Evolutionary conservation across 192 early-diverging fungal species (phyloP).

Genomic region (Linnemannia zychae): DNA sequence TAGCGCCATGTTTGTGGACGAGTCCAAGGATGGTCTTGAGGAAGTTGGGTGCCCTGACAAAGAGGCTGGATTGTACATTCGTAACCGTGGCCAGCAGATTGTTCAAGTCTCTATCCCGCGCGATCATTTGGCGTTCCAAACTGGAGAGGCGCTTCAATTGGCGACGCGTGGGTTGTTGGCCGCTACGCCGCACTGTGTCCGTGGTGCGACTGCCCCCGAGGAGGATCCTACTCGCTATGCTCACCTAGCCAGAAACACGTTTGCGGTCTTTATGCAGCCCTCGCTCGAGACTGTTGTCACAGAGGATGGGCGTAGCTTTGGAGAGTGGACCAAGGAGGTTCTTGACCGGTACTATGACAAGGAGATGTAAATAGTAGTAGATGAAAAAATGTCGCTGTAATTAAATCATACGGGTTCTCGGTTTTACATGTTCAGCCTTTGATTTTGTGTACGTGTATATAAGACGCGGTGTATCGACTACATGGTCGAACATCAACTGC

Average conservation of each 20-base stretch:
- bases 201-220: conserved; percentile 59
- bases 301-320: conserved; percentile 53
- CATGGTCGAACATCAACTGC: too few species aligned
- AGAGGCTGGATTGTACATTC: conserved; percentile 72
- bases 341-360: conserved; percentile 54
- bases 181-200: conserved; percentile 78
- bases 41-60: conserved; percentile 58
- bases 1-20: conserved; percentile 71
- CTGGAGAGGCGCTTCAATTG: conserved; percentile 73
- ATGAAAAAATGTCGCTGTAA: not conserved
- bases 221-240: conserved; percentile 43
- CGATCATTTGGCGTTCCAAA: conserved; percentile 77
- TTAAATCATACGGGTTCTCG: not conserved
- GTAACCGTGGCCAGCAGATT: conserved; percentile 60
- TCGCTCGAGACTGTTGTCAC: conserved; percentile 58
- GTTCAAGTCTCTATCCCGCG: conserved; percentile 67
- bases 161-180: conserved; percentile 63
- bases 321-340: conserved; percentile 54
- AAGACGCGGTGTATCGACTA: too few species aligned
- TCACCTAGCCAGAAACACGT: conserved; percentile 71
- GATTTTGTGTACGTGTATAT: too few species aligned
- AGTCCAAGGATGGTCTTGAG: conserved; percentile 51
- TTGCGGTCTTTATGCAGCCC: conserved; percentile 83
- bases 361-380: conserved; percentile 3
- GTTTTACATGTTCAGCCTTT: too few species aligned